These are phyloP conservation scores for Prototheca stagnorum DNA, from an alignment of 163 green algal species.

Conservation along the genomic window DNA sequence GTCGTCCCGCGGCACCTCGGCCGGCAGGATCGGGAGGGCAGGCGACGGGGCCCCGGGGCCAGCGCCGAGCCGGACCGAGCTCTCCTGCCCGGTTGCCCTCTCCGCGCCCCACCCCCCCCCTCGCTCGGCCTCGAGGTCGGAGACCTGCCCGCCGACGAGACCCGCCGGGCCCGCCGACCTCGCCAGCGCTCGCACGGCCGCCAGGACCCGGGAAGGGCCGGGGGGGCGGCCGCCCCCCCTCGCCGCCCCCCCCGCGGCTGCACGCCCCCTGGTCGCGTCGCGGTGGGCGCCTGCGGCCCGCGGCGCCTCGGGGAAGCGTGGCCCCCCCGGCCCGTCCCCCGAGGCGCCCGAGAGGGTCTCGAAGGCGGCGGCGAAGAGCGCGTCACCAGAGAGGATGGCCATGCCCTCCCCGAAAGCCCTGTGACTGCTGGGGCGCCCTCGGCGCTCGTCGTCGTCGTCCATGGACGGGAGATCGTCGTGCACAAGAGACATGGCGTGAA, in stretches of 20 bases:
- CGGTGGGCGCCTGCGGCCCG: no score
- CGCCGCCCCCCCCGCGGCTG: no score
- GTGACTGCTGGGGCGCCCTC: conserved; percentile 83
- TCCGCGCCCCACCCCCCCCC: conserved; percentile 4
- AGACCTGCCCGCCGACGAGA: conserved; percentile 84
- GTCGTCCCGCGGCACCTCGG: no score
- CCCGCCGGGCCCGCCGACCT: conserved; percentile 64
- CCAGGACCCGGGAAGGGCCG: conserved; percentile 65
- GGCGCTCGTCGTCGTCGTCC: conserved; percentile 96
- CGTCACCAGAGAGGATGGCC: conserved; percentile 93
- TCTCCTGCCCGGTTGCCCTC: no score
- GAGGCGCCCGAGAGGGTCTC: conserved; percentile 79
- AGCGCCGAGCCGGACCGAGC: no score
- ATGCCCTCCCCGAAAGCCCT: conserved; percentile 88
- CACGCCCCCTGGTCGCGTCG: no score
- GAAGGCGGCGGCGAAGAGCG: conserved; percentile 81
- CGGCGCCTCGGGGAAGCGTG: no score
- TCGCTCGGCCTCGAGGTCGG: conserved; percentile 84
- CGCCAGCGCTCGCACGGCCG: conserved; percentile 22
- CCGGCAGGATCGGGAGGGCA: no score
- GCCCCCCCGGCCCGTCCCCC: conserved; percentile 32
- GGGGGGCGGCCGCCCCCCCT: no score
- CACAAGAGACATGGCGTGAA: conserved; percentile 99
- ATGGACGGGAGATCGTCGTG: conserved; percentile 97
- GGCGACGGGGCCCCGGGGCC: no score